Base-by-base conservation (phyloP, 1,284 basidiomycete genomes). In the Termitomyces sp. region DNA sequence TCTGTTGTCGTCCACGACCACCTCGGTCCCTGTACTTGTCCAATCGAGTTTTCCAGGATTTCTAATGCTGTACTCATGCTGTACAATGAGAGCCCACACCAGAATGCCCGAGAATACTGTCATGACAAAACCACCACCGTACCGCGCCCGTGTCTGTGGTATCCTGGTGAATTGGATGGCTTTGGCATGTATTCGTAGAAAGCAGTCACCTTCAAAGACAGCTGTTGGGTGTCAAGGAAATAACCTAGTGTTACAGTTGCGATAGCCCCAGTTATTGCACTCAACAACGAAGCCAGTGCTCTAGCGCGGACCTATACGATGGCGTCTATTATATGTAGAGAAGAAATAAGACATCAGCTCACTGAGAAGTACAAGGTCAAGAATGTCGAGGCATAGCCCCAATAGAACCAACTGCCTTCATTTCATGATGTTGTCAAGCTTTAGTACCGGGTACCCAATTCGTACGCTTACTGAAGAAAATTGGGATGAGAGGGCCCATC, bases 41-140 rank as follows among this genome's bases (percentile, higher is more conserved):
- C 60, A 61, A 26, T 59, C 62, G 28, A 62, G 57, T 44, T 60
- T 61, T 18, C 58, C 59, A 13, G 62, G 58, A 24, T 57, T 57
- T 28, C 46, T 54, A 2, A 49, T 30, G n/a, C 43, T 47, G 47
- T 57, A 62, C n/a, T 39, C 50, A 19, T 57, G 54, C 49, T 60
- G 60, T n/a, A 59, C 40, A 42, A 62, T 41, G 30, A 64, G 54
- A 10, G 59, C 57, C 62, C 62, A 62, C 21, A 60, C 44, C 21
- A 64, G 35, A 10, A 59, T 58, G 11, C 54, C 57, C 6, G 58
- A 56, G 43, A 60, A 60, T 13, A 44, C 21, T 2, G 33, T 42
- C 52, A 61, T 49, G 16, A 60, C 58, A 39, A 57, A 52, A 11
- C 33, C 35, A 7, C 58, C 58, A n/a, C 54, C 52, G 26, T 45